Percentiles rank a stretch among this genome's conserved stretches.
Evolutionary conservation across 345 rosid species (phyloP).

Genomic region (Pistacia atlantica): DNA sequence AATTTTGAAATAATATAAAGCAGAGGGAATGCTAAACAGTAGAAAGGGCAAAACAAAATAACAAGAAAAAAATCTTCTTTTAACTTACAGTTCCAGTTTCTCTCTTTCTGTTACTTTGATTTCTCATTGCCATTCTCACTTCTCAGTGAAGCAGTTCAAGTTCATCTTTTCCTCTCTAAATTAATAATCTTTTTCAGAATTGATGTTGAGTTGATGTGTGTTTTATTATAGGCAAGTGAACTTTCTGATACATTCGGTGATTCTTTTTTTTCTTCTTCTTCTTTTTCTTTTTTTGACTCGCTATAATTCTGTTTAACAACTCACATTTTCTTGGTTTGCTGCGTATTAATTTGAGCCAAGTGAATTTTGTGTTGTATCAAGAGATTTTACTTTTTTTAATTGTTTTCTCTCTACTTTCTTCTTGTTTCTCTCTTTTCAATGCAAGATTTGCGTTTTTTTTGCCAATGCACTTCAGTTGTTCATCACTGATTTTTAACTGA

Average conservation of each 20-base stretch:
- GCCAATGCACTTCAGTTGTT: not conserved
- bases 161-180: not conserved
- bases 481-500: not conserved
- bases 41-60: not conserved
- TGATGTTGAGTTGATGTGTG: not conserved
- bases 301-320: not conserved
- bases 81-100: not conserved
- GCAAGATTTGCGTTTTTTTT: not conserved
- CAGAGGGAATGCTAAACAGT: not conserved
- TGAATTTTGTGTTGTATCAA: constrained; percentile 7
- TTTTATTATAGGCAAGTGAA: not conserved
- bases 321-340: not conserved
- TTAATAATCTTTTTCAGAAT: not conserved
- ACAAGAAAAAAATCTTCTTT: not conserved
- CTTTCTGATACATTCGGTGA: not conserved
- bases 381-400: not conserved
- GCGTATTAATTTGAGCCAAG: constrained; percentile 1
- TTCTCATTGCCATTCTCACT: not conserved
- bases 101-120: not conserved
- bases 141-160: constrained; percentile 3
- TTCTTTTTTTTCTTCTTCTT: not conserved
- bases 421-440: not conserved
- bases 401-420: not conserved
- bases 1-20: not conserved
- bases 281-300: not conserved